phyloP scores from a whole-genome alignment of 345 rosid genomes.

The Carallia pectinifolia region DNA sequence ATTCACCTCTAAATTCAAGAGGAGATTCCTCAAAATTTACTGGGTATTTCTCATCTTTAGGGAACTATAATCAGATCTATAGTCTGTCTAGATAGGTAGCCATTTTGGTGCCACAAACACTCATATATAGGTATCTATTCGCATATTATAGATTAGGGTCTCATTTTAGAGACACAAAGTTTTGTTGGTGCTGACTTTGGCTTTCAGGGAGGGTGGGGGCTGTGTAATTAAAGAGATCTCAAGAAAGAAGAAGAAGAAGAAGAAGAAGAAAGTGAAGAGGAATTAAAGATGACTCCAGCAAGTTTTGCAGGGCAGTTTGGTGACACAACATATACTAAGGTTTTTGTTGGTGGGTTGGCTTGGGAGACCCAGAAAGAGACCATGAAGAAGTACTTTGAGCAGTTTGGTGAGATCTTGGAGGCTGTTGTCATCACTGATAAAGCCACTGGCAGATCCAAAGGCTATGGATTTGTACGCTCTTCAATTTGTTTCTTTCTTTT shows the following conservation, averaged over 20 bases:
- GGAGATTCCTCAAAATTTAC: constrained; percentile 4
- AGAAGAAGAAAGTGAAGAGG: background rate
- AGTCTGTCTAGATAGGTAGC: background rate
- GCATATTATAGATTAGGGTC: background rate
- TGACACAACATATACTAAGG: constrained; percentile 91
- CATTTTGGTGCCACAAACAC: background rate
- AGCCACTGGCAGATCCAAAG: constrained; percentile 98
- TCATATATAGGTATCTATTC: background rate
- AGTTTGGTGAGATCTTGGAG: constrained; percentile 96
- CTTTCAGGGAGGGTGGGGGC: background rate
- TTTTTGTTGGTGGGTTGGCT: constrained; percentile 96
- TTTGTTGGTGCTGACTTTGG: constrained; percentile 12
- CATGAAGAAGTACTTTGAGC: constrained; percentile 89
- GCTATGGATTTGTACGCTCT: constrained; percentile 91
- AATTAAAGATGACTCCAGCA: constrained; percentile 39
- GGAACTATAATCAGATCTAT: background rate
- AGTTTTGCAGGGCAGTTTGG: constrained; percentile 62
- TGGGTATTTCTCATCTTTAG: constrained; percentile 7
- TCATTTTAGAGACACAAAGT: constrained; percentile 2
- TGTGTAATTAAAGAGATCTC: background rate
- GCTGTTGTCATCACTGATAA: constrained; percentile 98
- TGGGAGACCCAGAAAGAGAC: constrained; percentile 98
- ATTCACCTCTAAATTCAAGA: constrained; percentile 4
- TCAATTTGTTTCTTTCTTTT: background rate
- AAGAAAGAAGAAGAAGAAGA: background rate